Evolutionary conservation across 23 red algal genomes (phyloP), one percentile per base, ranked within the genome.

Genomic region (Gracilaria caudata): DNA sequence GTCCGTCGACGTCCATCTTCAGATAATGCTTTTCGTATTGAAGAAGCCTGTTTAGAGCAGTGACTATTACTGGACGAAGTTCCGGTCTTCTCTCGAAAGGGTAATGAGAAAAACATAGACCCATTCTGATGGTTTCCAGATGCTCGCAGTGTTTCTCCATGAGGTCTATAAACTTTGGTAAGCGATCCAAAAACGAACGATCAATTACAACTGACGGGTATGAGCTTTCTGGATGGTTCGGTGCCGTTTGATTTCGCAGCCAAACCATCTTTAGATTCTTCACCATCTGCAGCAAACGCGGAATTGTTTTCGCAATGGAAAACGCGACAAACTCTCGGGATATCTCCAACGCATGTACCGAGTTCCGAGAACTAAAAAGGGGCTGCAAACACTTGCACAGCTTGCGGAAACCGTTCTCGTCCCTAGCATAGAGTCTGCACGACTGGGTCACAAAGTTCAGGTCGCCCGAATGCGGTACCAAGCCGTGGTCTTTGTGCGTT

Each of bases 91-190:
- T 75, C 21, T 75, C 38, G 43, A 49, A 43, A 25, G 37, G 37
- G 40, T 46, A 49, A 6, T 49, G 70, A 29, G 70, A 40, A 75
- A 75, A 75, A 36, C 70, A 75, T 1, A 43, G 21, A 46, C 37
- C 70, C 38, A 75, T 75, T 12, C 5, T 75, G 19, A 75, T 75
- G 70, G 38, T 75, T 75, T 75, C 70, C 37, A 75, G 8, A 32
- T 43, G n/a, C 40, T 75, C 70, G 49, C 70, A 75, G 24, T 75
- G 5, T 46, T 34, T 7, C 37, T 75, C 21, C 21, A 75, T 30
- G 70, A 24, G 70, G 40, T 75, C 38, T 16, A 75, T 75, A 40
- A 75, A 75, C 19, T 17, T 46, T 9, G 70, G 70, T 8, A 75
- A 19, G 39, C 20, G 21, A 23, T 75, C 70, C 40, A 75, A 38